A percentile compares a stretch with the other conserved stretches of the same genome.
Conservation (phyloP, 371 early-diverging fungal genomes). For the Syncephalastrum racemosum region DNA sequence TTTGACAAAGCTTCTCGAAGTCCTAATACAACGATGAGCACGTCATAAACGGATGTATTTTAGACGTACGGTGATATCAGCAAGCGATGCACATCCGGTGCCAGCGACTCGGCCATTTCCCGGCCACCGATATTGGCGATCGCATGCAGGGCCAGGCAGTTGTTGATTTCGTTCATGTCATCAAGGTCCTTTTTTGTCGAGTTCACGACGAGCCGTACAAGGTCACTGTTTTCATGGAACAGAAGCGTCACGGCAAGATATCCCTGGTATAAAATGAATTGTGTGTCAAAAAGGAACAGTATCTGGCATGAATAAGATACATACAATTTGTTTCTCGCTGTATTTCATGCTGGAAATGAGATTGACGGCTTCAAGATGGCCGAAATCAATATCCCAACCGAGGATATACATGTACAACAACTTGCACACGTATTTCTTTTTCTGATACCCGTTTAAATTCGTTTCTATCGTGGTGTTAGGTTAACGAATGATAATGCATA, state of each 20-base stretch:
- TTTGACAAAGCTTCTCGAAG: slow-evolving; percentile 82
- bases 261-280: slow-evolving; percentile 62
- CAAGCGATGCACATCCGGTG: slow-evolving; percentile 80
- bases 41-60: slow-evolving; percentile 5
- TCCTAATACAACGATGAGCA: slow-evolving; percentile 33
- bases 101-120: slow-evolving; percentile 89
- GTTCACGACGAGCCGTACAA: slow-evolving; percentile 81
- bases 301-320: slow-evolving; percentile 10
- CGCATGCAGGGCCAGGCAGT: slow-evolving; percentile 91
- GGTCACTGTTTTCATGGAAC: slow-evolving; percentile 84
- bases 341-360: slow-evolving; percentile 87
- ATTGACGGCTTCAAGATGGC: slow-evolving; percentile 94
- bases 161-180: slow-evolving; percentile 84
- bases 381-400: slow-evolving; percentile 97
- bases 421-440: slow-evolving; percentile 98
- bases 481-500: no score
- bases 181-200: slow-evolving; percentile 89
- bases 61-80: slow-evolving; percentile 76
- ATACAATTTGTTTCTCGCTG: slow-evolving; percentile 96
- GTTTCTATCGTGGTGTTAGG: slow-evolving; percentile 58
- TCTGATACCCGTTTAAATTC: slow-evolving; percentile 92
- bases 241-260: slow-evolving; percentile 94
- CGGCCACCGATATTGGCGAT: slow-evolving; percentile 93
- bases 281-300: neutral
- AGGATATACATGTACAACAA: slow-evolving; percentile 97